A percentile compares a stretch with the other conserved stretches of the same genome.
These are phyloP conservation scores for Tausonia pullulans DNA, from an alignment of 1,284 basidiomycete genomes.

Conservation along the genomic window DNA sequence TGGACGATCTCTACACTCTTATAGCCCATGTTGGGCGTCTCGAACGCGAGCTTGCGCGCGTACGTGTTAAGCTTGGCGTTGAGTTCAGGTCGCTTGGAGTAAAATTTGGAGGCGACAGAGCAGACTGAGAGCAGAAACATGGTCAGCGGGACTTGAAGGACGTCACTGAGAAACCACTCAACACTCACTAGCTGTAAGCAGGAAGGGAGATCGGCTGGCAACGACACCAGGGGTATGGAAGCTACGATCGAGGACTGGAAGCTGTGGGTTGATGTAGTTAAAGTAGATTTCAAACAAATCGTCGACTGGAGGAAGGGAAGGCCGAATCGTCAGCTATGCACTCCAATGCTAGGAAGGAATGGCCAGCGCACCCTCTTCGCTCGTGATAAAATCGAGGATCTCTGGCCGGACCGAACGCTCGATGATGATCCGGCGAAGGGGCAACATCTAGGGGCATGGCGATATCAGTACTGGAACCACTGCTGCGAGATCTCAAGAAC, in stretches of 20 bases:
- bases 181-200: slow-evolving; percentile 75
- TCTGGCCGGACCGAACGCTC: slow-evolving; percentile 72
- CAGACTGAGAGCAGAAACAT: slow-evolving; percentile 50
- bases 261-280: slow-evolving; percentile 31
- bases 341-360: neutral
- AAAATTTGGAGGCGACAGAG: slow-evolving; percentile 85
- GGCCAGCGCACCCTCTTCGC: slow-evolving; percentile 52
- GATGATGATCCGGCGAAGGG: slow-evolving; percentile 72
- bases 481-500: neutral
- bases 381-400: slow-evolving; percentile 70
- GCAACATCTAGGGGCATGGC: slow-evolving; percentile 43
- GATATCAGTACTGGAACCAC: neutral
- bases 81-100: slow-evolving; percentile 68
- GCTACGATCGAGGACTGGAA: slow-evolving; percentile 56
- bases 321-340: no score
- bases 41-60: slow-evolving; percentile 84
- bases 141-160: neutral
- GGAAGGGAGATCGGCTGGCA: slow-evolving; percentile 80
- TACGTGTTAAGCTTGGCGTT: slow-evolving; percentile 69
- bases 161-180: neutral
- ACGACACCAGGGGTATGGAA: slow-evolving; percentile 88
- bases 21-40: slow-evolving; percentile 61
- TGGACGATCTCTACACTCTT: slow-evolving; percentile 94
- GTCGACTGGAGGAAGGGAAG: neutral
- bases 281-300: slow-evolving; percentile 84